phyloP scores from a whole-genome alignment of 805 yeast species.

The Ogataea trehalophila region DNA sequence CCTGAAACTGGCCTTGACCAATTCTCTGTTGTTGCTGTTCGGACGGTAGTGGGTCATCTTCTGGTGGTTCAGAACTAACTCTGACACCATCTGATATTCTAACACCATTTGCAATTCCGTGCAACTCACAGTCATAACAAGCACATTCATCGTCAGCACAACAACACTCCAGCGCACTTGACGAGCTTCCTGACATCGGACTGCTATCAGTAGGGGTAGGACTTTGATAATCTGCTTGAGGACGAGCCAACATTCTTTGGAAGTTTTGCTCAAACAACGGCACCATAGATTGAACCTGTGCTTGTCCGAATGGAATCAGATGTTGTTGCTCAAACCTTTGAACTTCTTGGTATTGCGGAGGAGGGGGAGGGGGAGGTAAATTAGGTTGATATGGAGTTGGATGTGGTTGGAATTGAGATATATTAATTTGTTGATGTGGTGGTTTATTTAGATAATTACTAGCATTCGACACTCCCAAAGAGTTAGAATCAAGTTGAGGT shows the following conservation, averaged over 20 bases:
- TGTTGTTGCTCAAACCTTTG: neutral
- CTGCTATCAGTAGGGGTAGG: neutral
- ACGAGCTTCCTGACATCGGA: conserved; percentile 1
- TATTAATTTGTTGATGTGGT: too few species aligned
- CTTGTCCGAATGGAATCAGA: conserved; percentile 20
- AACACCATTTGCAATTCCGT: conserved; percentile 30
- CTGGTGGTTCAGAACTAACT: conserved; percentile 10
- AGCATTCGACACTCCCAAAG: too few species aligned
- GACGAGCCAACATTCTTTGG: conserved; percentile 3
- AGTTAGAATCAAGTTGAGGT: too few species aligned
- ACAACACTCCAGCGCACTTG: conserved; percentile 21
- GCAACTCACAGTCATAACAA: conserved; percentile 31
- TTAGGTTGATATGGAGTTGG: neutral
- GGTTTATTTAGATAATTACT: too few species aligned
- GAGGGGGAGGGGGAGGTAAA: conserved; percentile 1
- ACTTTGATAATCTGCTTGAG: neutral
- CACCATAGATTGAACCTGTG: conserved; percentile 17
- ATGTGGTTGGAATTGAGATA: too few species aligned
- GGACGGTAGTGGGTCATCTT: conserved; percentile 1
- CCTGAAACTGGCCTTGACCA: neutral
- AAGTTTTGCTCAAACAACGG: conserved; percentile 11
- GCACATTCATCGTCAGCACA: conserved; percentile 31
- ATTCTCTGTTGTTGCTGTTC: neutral
- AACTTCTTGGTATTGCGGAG: neutral
- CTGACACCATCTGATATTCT: conserved; percentile 25